Percentiles rank a stretch among this genome's conserved stretches.
phyloP scores from a whole-genome alignment of 2,329 filamentous ascomycete species.

The Neonectria punicea region DNA sequence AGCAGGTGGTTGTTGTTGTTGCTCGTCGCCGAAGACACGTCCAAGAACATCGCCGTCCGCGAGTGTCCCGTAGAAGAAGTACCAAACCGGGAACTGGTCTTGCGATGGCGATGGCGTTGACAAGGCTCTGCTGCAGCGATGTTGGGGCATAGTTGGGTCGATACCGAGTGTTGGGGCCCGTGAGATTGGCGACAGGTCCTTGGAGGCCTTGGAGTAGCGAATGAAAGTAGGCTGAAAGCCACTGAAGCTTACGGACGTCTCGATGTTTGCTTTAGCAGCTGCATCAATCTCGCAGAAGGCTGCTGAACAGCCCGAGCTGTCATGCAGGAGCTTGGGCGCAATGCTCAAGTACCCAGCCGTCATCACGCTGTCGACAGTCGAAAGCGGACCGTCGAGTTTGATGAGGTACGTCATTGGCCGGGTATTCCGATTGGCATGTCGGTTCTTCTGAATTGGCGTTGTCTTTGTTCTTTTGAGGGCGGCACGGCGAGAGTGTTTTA shows the following conservation, averaged over 20 bases:
- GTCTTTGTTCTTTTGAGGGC: background rate
- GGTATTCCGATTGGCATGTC: background rate
- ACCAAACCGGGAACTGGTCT: constrained; percentile 13
- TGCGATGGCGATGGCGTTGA: background rate
- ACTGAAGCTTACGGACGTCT: background rate
- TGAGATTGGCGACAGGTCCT: constrained; percentile 1
- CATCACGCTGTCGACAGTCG: background rate
- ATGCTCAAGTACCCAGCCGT: background rate
- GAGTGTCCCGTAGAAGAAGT: constrained; percentile 15
- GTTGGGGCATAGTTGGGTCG: constrained; percentile 17
- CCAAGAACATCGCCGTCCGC: background rate
- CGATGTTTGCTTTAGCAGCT: background rate
- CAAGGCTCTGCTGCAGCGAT: background rate
- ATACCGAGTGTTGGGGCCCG: constrained; percentile 8
- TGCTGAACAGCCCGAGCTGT: background rate
- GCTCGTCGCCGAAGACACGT: background rate
- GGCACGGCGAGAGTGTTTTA: background rate
- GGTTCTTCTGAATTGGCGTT: background rate
- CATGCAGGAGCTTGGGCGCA: background rate
- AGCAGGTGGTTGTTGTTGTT: background rate
- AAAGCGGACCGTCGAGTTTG: constrained; percentile 3
- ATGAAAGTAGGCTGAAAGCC: constrained; percentile 11
- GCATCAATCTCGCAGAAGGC: constrained; percentile 12
- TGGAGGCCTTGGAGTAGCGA: background rate
- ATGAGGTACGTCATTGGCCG: constrained; percentile 2